Evolutionary conservation across 1,284 basidiomycete genomes (phyloP), one percentile per base, ranked within the genome.

Genomic region (Ganoderma sinense): DNA sequence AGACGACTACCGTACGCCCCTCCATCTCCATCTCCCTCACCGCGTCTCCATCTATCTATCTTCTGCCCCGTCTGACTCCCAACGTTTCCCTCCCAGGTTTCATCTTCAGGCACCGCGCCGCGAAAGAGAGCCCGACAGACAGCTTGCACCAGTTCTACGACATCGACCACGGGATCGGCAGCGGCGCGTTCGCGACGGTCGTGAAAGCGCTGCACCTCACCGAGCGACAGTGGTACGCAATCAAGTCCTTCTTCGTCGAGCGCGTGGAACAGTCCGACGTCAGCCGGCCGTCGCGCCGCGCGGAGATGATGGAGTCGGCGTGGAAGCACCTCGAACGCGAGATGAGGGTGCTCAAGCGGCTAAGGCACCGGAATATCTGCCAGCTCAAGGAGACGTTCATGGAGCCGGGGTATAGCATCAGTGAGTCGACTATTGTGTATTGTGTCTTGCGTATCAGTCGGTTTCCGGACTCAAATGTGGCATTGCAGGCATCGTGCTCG

Each of bases 341-440:
- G 79, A 92, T 97, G 59, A 84, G 84, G 20, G 95, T 97, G 71
- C 87, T 96, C 78, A 86, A 91, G 75, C 82, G 82, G 16, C 83
- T 97, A 41, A 82, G 90, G 65, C 95, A 97, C 75, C 88, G 87
- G 2, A 94, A 96, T 76, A 94, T 97, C 43, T 95, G 94, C 74
- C 84, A 88, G 61, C 84, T 96, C 43, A 88, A 93, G 67, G 94
- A 97, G 74, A 29, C 53, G 53, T 55, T 55, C 53, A 14, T 55
- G 13, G 53, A 55, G 26, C 29, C 53, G 14, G 53, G 26, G 13
- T 55, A 16, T 31, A 55, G 53, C 53, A 31, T 55, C n/a, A 55
- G 53, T 73, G 41, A 0, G 13, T 45, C n/a, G 7, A 20, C 4
- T 20, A 6, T 4, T 4, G 53, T n/a, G 7, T n/a, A n/a, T n/a